Percentiles rank a stretch among this genome's conserved stretches.
phyloP scores from a whole-genome alignment of 768 basidiomycete genomes.

The Lactarius sanguifluus region DNA sequence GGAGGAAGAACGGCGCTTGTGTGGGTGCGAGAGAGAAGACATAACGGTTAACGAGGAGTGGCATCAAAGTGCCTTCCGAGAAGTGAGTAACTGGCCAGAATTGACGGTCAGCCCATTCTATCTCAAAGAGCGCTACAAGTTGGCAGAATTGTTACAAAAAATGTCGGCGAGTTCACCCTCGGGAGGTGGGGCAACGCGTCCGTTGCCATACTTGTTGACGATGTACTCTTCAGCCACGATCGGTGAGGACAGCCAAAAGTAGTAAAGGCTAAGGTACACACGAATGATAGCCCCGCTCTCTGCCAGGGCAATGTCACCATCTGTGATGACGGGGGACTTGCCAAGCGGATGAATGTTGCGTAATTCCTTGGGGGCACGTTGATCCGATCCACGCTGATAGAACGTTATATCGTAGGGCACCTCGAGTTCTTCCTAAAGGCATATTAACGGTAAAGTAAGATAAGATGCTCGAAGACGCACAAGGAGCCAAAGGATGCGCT shows the following conservation, averaged over 20 bases:
- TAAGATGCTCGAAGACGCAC: conserved; percentile 35
- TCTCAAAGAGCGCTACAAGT: neutral
- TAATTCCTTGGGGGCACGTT: conserved; percentile 41
- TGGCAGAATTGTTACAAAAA: conserved; percentile 35
- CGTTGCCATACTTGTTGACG: conserved; percentile 42
- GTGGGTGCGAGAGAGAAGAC: conserved; percentile 37
- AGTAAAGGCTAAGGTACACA: conserved; percentile 28
- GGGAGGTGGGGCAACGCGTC: conserved; percentile 31
- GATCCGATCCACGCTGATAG: conserved; percentile 38
- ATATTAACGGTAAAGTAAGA: neutral
- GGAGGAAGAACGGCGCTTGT: conserved; percentile 40
- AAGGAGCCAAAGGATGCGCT: conserved; percentile 49
- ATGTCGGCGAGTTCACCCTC: conserved; percentile 39
- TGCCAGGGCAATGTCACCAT: conserved; percentile 45
- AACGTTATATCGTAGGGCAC: conserved; percentile 45
- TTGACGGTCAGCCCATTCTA: conserved; percentile 3
- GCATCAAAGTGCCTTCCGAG: conserved; percentile 45
- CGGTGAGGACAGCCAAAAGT: conserved; percentile 1
- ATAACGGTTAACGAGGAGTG: conserved; percentile 39
- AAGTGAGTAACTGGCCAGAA: conserved; percentile 40
- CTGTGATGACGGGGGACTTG: conserved; percentile 48
- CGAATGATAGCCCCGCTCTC: conserved; percentile 49
- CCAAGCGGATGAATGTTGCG: conserved; percentile 45
- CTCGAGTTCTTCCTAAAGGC: conserved; percentile 50
- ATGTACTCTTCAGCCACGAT: conserved; percentile 40